Base-by-base conservation (phyloP, 768 basidiomycete species). In the Dendrothele bispora region DNA sequence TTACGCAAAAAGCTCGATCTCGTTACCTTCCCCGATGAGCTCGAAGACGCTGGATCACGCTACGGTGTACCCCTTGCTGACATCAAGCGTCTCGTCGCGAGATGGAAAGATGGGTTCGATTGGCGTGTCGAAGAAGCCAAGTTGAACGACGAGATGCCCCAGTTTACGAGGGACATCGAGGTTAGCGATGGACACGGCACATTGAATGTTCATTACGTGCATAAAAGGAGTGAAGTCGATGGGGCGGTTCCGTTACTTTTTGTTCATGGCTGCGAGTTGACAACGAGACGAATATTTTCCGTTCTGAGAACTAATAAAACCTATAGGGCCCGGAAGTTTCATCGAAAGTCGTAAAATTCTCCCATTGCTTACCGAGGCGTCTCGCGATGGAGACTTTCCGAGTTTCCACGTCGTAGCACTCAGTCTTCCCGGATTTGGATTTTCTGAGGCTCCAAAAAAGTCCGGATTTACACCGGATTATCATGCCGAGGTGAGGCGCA, bases 321-420 rank as follows among this genome's bases (percentile, higher is more conserved):
- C n/a, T 26, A 35, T 41, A 74, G 75, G 76, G 75, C 76, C 75
- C 0, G 76, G 76, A 20, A 55, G 67, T 44, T 72, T 73, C 49
- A 44, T 62, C 11, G 75, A 78, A 52, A 66, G 63, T 10, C 44
- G 54, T 40, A 78, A 75, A 58, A 42, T 77, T 2, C 55, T 77
- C 2, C 66, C 76, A 2, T 50, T 75, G 5, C 57, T 78, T 49
- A 70, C 70, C 0, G 49, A 55, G 4, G 56, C 56, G 0, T 59
- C 61, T 2, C 63, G 63, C 0, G 64, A 64, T 1, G 26, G 28
- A 24, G 57, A 66, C 8, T 56, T 63, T 8, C 75, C 73, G 4
- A 67, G 65, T 29, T 77, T 78, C 52, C 74, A 78, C 49, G 73
- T 78, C 12, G 74, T 78, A 1, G 73, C 67, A 0, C 56, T 64